Evolutionary conservation across 139 green algal species (phyloP).

Genomic region (Chlorokybus atmophyticus): DNA sequence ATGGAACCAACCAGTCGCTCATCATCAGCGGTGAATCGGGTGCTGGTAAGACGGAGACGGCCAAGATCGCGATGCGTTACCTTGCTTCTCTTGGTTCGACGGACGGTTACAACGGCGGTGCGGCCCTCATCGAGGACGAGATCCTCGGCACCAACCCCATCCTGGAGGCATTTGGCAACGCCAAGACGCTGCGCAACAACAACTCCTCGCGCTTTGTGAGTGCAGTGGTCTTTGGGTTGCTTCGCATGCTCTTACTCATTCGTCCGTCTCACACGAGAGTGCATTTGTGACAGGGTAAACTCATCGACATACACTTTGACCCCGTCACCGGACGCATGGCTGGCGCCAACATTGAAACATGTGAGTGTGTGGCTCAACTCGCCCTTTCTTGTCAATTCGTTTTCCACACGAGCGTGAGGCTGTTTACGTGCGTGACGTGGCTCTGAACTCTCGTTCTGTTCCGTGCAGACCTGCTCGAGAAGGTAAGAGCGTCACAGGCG

Average conservation of each 20-base stretch:
- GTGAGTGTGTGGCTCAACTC: no score
- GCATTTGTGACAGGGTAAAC: no score
- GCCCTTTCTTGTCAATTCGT: no score
- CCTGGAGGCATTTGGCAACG: conserved; percentile 39
- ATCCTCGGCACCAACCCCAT: conserved; percentile 42
- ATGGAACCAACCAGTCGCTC: conserved; percentile 29
- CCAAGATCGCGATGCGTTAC: conserved; percentile 63
- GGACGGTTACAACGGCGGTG: background rate
- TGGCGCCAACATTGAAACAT: conserved; percentile 23
- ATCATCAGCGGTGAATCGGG: conserved; percentile 32
- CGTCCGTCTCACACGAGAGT: no score
- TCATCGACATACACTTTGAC: conserved; percentile 62
- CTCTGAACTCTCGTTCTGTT: no score
- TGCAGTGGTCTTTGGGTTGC: no score
- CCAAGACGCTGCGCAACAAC: conserved; percentile 39
- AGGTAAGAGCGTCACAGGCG: no score
- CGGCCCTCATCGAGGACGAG: conserved; percentile 38
- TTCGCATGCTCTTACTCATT: no score
- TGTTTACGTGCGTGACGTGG: no score
- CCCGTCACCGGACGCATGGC: conserved; percentile 18
- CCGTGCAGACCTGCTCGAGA: conserved; percentile 58
- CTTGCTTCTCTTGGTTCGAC: conserved; percentile 3
- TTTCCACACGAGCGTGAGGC: no score
- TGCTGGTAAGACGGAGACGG: conserved; percentile 34
- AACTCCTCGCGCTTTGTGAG: conserved; percentile 37